Base-by-base conservation (phyloP, 2,329 filamentous ascomycete species). In the Sclerotinia glacialis region DNA sequence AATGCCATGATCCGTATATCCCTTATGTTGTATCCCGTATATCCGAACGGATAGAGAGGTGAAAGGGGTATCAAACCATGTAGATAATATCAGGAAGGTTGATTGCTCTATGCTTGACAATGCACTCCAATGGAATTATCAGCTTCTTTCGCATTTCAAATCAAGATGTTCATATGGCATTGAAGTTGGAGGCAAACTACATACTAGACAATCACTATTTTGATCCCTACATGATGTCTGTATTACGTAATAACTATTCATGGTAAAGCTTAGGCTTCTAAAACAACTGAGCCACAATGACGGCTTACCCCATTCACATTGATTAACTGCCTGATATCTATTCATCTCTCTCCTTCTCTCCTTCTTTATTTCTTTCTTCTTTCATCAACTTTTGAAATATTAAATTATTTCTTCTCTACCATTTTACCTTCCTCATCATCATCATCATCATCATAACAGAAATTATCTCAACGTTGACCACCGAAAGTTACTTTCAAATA, bases 241-340 rank as follows among this genome's bases (percentile, higher is more conserved):
- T 16, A 59, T 59, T 59, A 59, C 18, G 21, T 59, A 59, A 59
- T 59, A 18, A n/a, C 56, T 26, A 21, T 59, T 58, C 18, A 12
- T 21, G 54, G 42, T n/a, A 34, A 9, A 44, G 55, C 18, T n/a
- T 44, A 59, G 54, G 37, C 56, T 34, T 18, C 42, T 23, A 21
- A 47, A 28, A 62, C 12, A 18, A 40, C 59, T 62, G 47, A 23
- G 59, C 59, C 59, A 62, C 59, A 52, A 26, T 52, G 34, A 34
- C 56, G 56, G 56, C 56, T 60, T 60, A 34, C 21, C 11, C 11
- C 14, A 8, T 11, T 16, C 42, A 3, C 16, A 60, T 34, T 58
- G 23, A 44, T 44, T 28, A 58, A 26, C 54, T 23, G n/a, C 59
- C n/a, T 52, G n/a, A 37, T 9, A 50, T 50, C 11, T 62, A 23